Conservation (phyloP, 2,329 filamentous ascomycete species). For the Apiospora aurea region DNA sequence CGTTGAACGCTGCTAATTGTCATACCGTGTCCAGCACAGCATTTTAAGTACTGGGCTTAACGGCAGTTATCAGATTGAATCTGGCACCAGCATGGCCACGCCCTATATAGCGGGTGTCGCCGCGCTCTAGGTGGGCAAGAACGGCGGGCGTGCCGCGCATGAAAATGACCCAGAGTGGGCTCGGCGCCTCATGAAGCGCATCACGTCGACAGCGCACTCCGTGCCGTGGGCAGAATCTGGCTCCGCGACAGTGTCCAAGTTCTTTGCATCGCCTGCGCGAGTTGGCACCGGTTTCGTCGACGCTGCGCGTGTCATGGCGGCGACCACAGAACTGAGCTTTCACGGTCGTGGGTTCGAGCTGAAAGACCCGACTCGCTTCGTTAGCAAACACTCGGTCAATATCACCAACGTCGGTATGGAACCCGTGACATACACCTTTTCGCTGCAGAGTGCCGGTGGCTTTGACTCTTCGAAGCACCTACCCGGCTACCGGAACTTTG, state of each 20-base stretch:
- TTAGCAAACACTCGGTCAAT: slow-evolving; percentile 42
- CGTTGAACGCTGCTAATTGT: too few species aligned
- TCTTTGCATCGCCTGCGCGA: slow-evolving; percentile 46
- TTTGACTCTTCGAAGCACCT: slow-evolving; percentile 32
- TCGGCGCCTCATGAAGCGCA: slow-evolving; percentile 34
- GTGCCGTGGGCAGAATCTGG: slow-evolving; percentile 35
- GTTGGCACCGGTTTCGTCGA: slow-evolving; percentile 50
- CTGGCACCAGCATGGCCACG: slow-evolving; percentile 53
- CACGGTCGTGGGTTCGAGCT: slow-evolving; percentile 49
- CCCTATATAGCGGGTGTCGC: slow-evolving; percentile 46
- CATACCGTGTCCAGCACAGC: slow-evolving; percentile 31
- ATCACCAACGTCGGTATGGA: slow-evolving; percentile 47
- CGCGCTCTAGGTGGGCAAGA: slow-evolving; percentile 37
- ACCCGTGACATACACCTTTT: slow-evolving; percentile 45
- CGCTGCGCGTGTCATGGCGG: slow-evolving; percentile 45
- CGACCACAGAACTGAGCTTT: slow-evolving; percentile 43
- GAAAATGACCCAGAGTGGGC: slow-evolving; percentile 36
- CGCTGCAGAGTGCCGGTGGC: slow-evolving; percentile 35
- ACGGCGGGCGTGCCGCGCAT: slow-evolving; percentile 35
- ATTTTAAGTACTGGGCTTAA: slow-evolving; percentile 50
- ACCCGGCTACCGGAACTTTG: slow-evolving; percentile 26
- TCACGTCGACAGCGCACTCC: slow-evolving; percentile 40
- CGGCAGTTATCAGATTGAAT: slow-evolving; percentile 43
- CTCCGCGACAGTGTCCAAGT: slow-evolving; percentile 29
- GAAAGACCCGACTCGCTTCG: slow-evolving; percentile 51